These are phyloP conservation scores for Chrysanthemum makinoi DNA, from an alignment of 129 eudicot genomes.

Conservation along the genomic window DNA sequence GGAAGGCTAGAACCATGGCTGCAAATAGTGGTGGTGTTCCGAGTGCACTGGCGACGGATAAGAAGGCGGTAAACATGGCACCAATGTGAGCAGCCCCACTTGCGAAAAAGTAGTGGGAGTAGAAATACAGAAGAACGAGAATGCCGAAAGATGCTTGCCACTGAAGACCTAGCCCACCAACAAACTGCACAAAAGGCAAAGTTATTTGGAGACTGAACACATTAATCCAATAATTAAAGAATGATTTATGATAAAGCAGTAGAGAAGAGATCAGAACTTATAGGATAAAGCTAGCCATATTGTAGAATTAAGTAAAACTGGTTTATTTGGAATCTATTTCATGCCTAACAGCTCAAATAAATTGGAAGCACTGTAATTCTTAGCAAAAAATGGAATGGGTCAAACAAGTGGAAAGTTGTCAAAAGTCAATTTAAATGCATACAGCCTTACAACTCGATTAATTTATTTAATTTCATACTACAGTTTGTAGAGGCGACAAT, in stretches of 20 bases:
- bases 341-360: not conserved
- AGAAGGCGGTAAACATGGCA: constrained; percentile 97
- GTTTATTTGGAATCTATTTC: not conserved
- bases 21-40: constrained; percentile 85
- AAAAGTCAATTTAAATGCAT: not conserved
- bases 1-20: constrained; percentile 84
- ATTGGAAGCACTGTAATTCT: not conserved
- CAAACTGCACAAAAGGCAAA: constrained; percentile 57
- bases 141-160: constrained; percentile 98
- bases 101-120: constrained; percentile 94
- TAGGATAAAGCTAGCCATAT: not conserved
- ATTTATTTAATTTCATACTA: too few relatives aligned
- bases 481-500: too few relatives aligned
- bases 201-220: not conserved
- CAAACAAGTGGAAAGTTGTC: not conserved
- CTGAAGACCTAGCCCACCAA: constrained; percentile 93
- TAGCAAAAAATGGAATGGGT: not conserved
- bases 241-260: not conserved
- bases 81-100: constrained; percentile 99
- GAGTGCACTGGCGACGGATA: constrained; percentile 91
- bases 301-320: not conserved
- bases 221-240: too few relatives aligned
- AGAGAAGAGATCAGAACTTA: not conserved
- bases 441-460: not conserved
- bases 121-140: constrained; percentile 90